A percentile compares a stretch with the other conserved stretches of the same genome.
These are phyloP conservation scores for Jacaranda copaia DNA, from an alignment of 257 asterid species.

Conservation along the genomic window DNA sequence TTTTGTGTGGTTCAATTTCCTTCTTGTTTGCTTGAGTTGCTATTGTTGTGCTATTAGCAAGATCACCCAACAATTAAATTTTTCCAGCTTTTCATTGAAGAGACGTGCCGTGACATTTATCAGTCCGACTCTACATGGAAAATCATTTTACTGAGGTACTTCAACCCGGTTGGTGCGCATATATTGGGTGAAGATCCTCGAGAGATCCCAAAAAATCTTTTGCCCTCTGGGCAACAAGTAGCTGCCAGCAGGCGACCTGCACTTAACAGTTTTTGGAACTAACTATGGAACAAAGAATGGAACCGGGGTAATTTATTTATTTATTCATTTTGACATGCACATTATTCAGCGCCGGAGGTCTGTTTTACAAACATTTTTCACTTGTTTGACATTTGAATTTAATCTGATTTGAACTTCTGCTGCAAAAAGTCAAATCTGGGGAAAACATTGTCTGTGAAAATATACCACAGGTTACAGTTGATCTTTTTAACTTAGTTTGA, in stretches of 20 bases:
- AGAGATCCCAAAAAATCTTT: conserved; percentile 93
- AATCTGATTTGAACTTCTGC: too few species aligned
- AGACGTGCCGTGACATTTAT: conserved; percentile 83
- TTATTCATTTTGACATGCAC: too few species aligned
- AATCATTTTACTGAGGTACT: conserved; percentile 89
- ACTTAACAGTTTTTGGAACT: conserved; percentile 85
- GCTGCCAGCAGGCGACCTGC: conserved; percentile 94
- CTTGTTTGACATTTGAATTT: too few species aligned
- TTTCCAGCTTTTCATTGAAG: conserved; percentile 91
- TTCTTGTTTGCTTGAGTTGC: not conserved
- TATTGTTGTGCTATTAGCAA: conserved; percentile 15
- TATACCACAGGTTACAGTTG: not conserved
- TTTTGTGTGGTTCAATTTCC: conserved; percentile 1
- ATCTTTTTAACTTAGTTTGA: conserved; percentile 6
- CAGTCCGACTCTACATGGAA: conserved; percentile 86
- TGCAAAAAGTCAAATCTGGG: not conserved
- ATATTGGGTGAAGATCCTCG: conserved; percentile 98
- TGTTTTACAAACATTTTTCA: too few species aligned
- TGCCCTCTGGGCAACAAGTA: conserved; percentile 98
- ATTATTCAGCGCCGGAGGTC: too few species aligned
- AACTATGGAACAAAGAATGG: conserved; percentile 53
- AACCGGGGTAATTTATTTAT: too few species aligned
- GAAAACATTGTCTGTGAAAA: not conserved
- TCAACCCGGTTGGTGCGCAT: conserved; percentile 99
- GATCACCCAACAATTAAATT: conserved; percentile 32